Evolutionary conservation across 257 asterid genomes (phyloP).

Genomic region (Solanum dulcamara): DNA sequence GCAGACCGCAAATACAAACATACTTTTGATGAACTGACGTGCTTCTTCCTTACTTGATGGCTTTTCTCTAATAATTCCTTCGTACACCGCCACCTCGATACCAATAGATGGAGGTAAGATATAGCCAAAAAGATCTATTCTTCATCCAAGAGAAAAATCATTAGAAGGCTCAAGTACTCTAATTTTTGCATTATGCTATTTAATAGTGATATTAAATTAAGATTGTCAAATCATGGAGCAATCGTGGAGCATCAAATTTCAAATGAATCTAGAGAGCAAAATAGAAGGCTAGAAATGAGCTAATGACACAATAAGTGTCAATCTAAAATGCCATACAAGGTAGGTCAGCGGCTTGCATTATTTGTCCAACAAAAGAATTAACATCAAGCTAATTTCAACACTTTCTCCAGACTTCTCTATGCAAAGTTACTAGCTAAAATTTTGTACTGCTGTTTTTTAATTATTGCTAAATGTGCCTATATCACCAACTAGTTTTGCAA

Average conservation of each 20-base stretch:
- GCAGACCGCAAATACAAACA: conserved; percentile 3
- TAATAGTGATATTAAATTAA: neutral
- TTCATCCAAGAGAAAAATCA: conserved; percentile 7
- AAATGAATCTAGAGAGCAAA: neutral
- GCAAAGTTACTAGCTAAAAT: neutral
- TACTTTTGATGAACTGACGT: conserved; percentile 56
- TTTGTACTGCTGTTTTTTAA: neutral
- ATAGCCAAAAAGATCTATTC: neutral
- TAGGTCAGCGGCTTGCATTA: neutral
- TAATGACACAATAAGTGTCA: neutral
- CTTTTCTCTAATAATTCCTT: conserved; percentile 73
- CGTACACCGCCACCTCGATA: conserved; percentile 76
- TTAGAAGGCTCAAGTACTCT: conserved; percentile 4
- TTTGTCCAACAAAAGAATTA: neutral
- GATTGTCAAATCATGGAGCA: neutral
- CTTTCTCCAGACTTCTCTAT: neutral
- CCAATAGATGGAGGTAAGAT: conserved; percentile 29
- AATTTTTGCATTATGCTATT: neutral
- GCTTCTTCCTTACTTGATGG: conserved; percentile 71
- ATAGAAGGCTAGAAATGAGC: neutral
- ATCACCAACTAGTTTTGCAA: neutral
- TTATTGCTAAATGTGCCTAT: neutral
- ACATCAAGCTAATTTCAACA: neutral
- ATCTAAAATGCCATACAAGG: neutral
- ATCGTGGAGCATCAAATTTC: neutral